Percentiles rank a stretch among this genome's conserved stretches.
phyloP scores from a whole-genome alignment of 768 basidiomycete species.

The Rhizopogon vesiculosus region DNA sequence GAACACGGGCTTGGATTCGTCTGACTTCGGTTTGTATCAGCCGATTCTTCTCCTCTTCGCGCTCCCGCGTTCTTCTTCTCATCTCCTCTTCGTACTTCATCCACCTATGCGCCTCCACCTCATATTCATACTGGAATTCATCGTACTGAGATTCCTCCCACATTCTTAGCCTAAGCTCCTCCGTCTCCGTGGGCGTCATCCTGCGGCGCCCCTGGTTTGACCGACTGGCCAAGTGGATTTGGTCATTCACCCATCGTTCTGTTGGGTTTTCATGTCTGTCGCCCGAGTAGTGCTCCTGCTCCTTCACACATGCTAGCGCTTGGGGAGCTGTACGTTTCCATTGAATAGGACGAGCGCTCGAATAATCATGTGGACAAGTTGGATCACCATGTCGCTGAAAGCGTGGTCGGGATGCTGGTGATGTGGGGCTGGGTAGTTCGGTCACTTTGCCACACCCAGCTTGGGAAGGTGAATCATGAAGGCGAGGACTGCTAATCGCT shows the following conservation, averaged over 20 bases:
- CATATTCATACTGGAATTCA: constrained; percentile 47
- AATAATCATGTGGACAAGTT: constrained; percentile 12
- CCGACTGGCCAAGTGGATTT: constrained; percentile 33
- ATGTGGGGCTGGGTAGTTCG: constrained; percentile 9
- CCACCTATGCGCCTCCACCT: constrained; percentile 48
- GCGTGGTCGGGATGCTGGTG: constrained; percentile 13
- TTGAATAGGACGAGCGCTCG: constrained; percentile 9
- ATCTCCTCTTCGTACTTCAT: constrained; percentile 46
- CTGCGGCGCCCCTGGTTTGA: constrained; percentile 21
- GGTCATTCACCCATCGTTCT: constrained; percentile 62
- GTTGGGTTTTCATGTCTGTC: constrained; percentile 45
- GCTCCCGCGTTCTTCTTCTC: constrained; percentile 39
- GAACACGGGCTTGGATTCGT: constrained; percentile 49
- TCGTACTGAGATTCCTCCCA: constrained; percentile 52
- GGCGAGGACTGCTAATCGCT: constrained; percentile 12
- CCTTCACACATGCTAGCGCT: constrained; percentile 38
- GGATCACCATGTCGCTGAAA: constrained; percentile 16
- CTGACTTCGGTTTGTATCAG: constrained; percentile 51
- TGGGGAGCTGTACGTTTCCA: constrained; percentile 27
- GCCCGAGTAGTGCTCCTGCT: constrained; percentile 44
- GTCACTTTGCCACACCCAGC: constrained; percentile 18
- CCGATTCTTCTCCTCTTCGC: constrained; percentile 36
- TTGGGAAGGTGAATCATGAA: constrained; percentile 12
- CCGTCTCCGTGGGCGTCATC: constrained; percentile 20
- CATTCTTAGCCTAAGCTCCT: constrained; percentile 32